Evolutionary conservation across 2,329 filamentous ascomycete species (phyloP), one percentile per base, ranked within the genome.

Genomic region (Bipolaris bicolor): DNA sequence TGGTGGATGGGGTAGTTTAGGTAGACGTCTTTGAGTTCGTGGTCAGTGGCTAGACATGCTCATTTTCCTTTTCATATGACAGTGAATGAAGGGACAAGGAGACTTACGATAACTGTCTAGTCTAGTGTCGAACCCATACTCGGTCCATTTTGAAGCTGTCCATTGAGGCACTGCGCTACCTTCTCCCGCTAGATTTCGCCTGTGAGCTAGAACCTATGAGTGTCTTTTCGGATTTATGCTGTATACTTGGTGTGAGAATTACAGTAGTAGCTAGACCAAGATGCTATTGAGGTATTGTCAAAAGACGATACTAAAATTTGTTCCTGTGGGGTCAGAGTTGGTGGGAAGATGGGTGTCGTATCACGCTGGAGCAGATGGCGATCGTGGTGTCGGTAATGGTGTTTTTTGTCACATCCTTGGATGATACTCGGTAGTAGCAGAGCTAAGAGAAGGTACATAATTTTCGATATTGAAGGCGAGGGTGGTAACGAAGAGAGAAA

Each of bases 301-400:
- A 79, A 77, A 6, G 75, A 77, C 44, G 73, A 67, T 45, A 75
- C 58, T 24, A 79, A 61, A n/a, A 76, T 60, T 29, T 72, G 60
- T 57, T 79, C 77, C 39, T 76, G 67, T 0, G 62, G 50, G 18
- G 71, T 70, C 40, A 77, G 59, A 0, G 62, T 61, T 7, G 70
- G 70, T n/a, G 73, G 71, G 41, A 73, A 73, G 7, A 66, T 58
- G 1, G 51, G 62, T 50, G 65, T 64, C 6, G 43, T 60, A n/a
- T 36, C 48, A 26, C 70, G 65, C 49, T 64, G 64, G 43, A 71
- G 70, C 9, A 62, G 31, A 50, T 66, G 63, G n/a, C 54, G 52
- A 43, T 67, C 61, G 22, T 61, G 52, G 26, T 61, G 61, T 6
- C 55, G 53, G 31, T 34, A 52, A 5, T 46, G 47, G 18, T 55